These are phyloP conservation scores for Simplicillium aogashimaense DNA, from an alignment of 2,329 filamentous ascomycete species.

Conservation along the genomic window DNA sequence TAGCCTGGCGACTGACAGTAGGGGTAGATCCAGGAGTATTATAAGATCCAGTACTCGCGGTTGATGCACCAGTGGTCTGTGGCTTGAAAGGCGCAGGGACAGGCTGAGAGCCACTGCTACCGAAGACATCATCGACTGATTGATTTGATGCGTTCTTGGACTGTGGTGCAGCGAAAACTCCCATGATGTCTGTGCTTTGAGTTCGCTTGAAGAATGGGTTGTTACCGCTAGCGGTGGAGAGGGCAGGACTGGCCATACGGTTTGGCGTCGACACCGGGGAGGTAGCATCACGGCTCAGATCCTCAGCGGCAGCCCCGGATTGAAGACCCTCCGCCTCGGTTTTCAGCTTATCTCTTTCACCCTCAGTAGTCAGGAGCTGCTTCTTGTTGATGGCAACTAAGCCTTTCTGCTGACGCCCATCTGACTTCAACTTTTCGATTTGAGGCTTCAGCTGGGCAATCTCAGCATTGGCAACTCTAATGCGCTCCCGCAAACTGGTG, in stretches of 20 bases:
- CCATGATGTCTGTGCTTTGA: slow-evolving; percentile 50
- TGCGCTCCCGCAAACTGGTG: slow-evolving; percentile 72
- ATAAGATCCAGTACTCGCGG: slow-evolving; percentile 39
- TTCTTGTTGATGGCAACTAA: slow-evolving; percentile 98
- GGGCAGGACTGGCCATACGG: slow-evolving; percentile 56
- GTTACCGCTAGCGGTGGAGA: slow-evolving; percentile 63
- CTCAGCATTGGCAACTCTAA: slow-evolving; percentile 72
- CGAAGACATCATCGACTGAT: slow-evolving; percentile 82
- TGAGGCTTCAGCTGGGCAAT: slow-evolving; percentile 78
- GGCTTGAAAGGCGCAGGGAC: slow-evolving; percentile 33
- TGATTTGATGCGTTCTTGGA: slow-evolving; percentile 45
- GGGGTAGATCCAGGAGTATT: slow-evolving; percentile 51
- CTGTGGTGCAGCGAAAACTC: slow-evolving; percentile 39
- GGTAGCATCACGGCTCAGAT: slow-evolving; percentile 39
- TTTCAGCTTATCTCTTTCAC: slow-evolving; percentile 80
- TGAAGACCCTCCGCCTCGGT: slow-evolving; percentile 61
- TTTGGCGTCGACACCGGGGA: slow-evolving; percentile 39
- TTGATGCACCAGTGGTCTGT: slow-evolving; percentile 48
- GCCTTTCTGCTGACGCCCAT: slow-evolving; percentile 91
- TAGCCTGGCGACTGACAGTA: slow-evolving; percentile 52
- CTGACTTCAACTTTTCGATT: slow-evolving; percentile 85
- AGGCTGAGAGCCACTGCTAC: slow-evolving; percentile 41
- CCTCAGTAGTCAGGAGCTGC: slow-evolving; percentile 81
- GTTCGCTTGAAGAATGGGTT: slow-evolving; percentile 89
- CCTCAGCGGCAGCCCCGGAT: slow-evolving; percentile 49